Evolutionary conservation across 768 basidiomycete species (phyloP).

Genomic region (Pseudohyphozyma bogoriensis): DNA sequence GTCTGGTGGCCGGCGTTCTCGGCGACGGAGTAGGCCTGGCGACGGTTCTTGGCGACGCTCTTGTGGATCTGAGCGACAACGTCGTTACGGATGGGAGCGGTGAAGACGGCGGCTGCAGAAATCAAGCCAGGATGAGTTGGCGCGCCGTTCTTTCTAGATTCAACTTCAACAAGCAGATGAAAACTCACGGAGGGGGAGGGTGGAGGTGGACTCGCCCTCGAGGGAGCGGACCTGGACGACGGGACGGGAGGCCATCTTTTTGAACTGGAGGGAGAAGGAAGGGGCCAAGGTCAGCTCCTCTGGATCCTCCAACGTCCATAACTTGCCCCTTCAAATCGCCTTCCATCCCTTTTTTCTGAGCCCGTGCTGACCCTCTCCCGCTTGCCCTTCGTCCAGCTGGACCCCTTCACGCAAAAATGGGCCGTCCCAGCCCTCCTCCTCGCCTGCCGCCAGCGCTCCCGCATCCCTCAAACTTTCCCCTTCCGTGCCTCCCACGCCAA

Average conservation of each 20-base stretch:
- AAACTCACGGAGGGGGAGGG: conserved; percentile 29
- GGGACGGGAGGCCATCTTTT: conserved; percentile 31
- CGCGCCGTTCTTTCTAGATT: too few species aligned
- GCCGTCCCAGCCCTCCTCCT: too few species aligned
- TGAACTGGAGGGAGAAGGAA: neutral
- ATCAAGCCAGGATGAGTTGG: neutral
- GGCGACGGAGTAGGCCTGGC: conserved; percentile 92
- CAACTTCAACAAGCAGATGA: neutral
- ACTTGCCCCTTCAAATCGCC: too few species aligned
- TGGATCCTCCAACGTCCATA: too few species aligned
- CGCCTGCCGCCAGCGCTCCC: too few species aligned
- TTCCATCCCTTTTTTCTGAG: too few species aligned
- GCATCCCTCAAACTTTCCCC: too few species aligned
- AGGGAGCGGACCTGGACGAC: conserved; percentile 29
- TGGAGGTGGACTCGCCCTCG: conserved; percentile 28
- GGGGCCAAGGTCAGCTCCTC: neutral
- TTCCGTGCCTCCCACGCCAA: too few species aligned
- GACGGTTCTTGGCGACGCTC: conserved; percentile 49
- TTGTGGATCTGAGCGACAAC: conserved; percentile 98
- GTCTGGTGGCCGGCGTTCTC: conserved; percentile 99
- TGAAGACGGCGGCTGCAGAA: conserved; percentile 69
- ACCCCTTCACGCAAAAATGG: too few species aligned
- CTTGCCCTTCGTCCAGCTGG: too few species aligned
- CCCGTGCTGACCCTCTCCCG: too few species aligned
- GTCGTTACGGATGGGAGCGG: conserved; percentile 96